Conservation (phyloP, 305 asterid genomes). For the Fraxinus latifolia region DNA sequence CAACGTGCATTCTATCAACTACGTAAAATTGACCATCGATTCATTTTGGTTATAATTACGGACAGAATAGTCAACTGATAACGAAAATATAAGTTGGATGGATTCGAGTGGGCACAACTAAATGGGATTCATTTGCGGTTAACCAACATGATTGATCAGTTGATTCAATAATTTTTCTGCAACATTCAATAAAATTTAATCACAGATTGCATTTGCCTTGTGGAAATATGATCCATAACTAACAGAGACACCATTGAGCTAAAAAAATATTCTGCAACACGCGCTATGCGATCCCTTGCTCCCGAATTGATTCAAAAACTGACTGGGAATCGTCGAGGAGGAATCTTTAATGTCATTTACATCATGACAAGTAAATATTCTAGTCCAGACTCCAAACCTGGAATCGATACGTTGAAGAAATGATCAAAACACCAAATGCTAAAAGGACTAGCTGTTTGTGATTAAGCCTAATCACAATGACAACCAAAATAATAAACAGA, state of each 20-base stretch:
- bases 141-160: background rate
- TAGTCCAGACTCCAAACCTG: slow-evolving; percentile 64
- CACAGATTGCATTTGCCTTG: background rate
- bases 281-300: background rate
- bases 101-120: background rate
- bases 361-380: background rate
- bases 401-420: background rate
- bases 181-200: background rate
- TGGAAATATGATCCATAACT: background rate
- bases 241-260: background rate
- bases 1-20: background rate
- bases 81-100: background rate
- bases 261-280: background rate
- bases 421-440: background rate
- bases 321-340: background rate
- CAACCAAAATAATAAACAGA: background rate
- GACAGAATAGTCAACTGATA: background rate
- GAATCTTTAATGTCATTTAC: background rate
- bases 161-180: background rate
- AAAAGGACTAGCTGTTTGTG: background rate
- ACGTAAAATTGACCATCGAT: background rate
- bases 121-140: background rate
- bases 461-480: background rate
- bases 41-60: background rate
- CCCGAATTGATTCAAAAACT: background rate